Base-by-base conservation (phyloP, 352 stramenopile genomes). In the Globisporangium echinulatum region DNA sequence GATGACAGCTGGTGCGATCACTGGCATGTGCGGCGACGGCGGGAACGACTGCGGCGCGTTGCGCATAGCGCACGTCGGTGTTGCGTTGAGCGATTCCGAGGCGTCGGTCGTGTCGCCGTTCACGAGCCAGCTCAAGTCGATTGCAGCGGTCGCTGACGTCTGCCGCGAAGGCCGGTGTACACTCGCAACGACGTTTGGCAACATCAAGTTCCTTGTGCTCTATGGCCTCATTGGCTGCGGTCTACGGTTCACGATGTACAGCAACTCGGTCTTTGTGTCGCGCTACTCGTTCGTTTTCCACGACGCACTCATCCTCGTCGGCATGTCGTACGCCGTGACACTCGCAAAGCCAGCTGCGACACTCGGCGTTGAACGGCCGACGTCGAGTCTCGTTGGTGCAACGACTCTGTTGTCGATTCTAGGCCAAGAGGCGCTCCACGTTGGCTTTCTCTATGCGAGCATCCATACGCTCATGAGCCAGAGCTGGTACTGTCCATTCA, bases 161-260 rank as follows among this genome's bases (percentile, higher is more conserved):
- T 82, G 88, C 11, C 77, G 72, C 52, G 90, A 97, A 71, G 90
- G 90, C 39, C 82, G 88, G 8, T 94, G 87, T 72, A 82, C 79
- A 52, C 54, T 97, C 25, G 75, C 88, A 2, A 96, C 87, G 15
- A 92, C 88, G 37, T 91, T 96, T 44, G 76, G 70, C 13, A 79
- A 70, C 14, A 82, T 96, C 65, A 96, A 96, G 67, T 95, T 91
- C 59, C 72, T 96, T 51, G 81, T 97, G 50, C 83, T 96, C 62
- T 96, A 97, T 66, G 88, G 88, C 19, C 64, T 96, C 71, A 75
- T 95, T 37, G 66, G 75, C 15, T 83, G 69, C 36, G 71, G 78
- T 7, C 64, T 90, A 36, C 77, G 90, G 8, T 69, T 93, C 52
- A 74, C 78, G 39, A 72, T 75, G 70, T 91, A 86, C 56, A 90